A percentile compares a stretch with the other conserved stretches of the same genome.
These are phyloP conservation scores for Tricharina praecox DNA, from an alignment of 495 filamentous ascomycete genomes.

Conservation along the genomic window DNA sequence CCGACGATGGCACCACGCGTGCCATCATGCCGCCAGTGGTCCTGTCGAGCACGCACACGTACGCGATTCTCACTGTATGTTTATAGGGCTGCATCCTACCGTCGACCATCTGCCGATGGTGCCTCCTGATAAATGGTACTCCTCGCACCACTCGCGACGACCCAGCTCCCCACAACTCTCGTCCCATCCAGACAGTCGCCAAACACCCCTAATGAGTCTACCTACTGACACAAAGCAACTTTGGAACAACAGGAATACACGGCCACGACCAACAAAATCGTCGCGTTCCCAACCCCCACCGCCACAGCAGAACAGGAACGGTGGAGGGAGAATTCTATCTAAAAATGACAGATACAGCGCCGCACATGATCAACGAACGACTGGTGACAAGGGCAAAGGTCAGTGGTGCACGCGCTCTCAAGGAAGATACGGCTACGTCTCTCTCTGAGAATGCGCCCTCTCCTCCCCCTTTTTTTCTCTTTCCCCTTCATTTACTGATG, in stretches of 20 bases:
- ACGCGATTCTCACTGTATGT: no score
- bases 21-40: background rate
- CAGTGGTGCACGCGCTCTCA: background rate
- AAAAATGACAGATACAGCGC: background rate
- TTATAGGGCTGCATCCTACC: background rate
- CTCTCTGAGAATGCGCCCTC: no score
- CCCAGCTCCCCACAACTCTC: background rate
- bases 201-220: background rate
- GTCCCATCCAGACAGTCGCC: background rate
- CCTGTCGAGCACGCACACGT: no score
- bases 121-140: constrained; percentile 2
- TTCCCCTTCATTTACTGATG: no score
- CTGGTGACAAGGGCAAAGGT: background rate
- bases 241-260: background rate
- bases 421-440: background rate
- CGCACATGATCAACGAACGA: background rate
- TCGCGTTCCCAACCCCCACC: background rate
- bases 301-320: background rate
- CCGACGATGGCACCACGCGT: background rate
- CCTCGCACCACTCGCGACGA: constrained; percentile 1
- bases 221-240: background rate
- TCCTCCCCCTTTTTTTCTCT: no score
- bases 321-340: background rate
- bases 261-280: background rate
- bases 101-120: background rate